Base-by-base conservation (phyloP, 2,329 filamentous ascomycete genomes). In the Aspergillus versicolor region DNA sequence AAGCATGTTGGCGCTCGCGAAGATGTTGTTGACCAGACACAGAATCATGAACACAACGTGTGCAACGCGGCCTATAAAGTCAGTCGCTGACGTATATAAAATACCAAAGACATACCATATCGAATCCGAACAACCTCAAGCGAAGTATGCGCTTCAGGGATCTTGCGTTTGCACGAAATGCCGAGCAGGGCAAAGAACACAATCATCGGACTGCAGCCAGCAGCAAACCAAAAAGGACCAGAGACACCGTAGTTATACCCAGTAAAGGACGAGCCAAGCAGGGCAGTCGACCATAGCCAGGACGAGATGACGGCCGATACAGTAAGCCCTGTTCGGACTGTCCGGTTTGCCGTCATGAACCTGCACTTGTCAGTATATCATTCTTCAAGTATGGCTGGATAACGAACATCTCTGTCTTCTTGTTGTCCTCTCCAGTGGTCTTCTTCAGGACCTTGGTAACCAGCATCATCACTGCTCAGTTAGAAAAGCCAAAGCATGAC, bases 181-280 rank as follows among this genome's bases (percentile, higher is more conserved):
- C 79, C 80, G 1, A 82, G 67, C 0, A 82, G 60, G 0, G 82
- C 75, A 48, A 84, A 83, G 65, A 84, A 82, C 0, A 82, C 79
- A 43, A 84, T 84, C 79, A 82, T 82, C 0, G 81, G 79, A 9
- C 78, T 81, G 49, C 79, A 82, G 2, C 82, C 82, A 45, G 81
- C 81, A 3, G 81, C 81, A 57, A 81, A 85, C 82, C 82, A 85
- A 54, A 85, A 84, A 0, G 82, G 82, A 0, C 81, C 81, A 1
- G 81, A 78, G 2, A 84, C 72, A 0, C 83, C 83, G 62, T 82
- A 83, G 49, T 76, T 76, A 60, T 84, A 84, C 1, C 81, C 81
- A 0, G 83, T 79, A 3, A 82, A 71, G 0, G 75, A 75, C 9
- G 79, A 79, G 0, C 80, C 80, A 0, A 84, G 69, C 61, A 83